These are phyloP conservation scores for Podaxis sp. DNA, from an alignment of 768 basidiomycete species.

Conservation along the genomic window DNA sequence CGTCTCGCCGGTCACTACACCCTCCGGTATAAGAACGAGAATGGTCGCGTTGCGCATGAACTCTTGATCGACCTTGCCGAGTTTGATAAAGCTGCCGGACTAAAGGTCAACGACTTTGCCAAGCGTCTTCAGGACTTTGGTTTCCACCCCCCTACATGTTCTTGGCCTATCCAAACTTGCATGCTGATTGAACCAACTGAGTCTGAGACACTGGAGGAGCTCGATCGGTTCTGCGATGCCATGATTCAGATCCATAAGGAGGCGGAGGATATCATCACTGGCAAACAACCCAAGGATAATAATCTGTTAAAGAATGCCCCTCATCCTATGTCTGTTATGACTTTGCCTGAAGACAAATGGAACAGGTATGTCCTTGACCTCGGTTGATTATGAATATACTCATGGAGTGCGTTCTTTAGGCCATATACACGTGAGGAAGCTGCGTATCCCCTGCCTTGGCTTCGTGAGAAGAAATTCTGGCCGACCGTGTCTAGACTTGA, in stretches of 20 bases:
- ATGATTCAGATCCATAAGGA: slow-evolving; percentile 97
- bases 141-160: slow-evolving; percentile 96
- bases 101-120: slow-evolving; percentile 95
- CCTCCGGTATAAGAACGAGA: slow-evolving; percentile 85
- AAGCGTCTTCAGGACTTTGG: slow-evolving; percentile 88
- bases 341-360: slow-evolving; percentile 80
- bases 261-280: slow-evolving; percentile 81
- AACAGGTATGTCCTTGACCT: slow-evolving; percentile 54
- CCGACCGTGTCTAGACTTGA: slow-evolving; percentile 90
- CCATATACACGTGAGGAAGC: slow-evolving; percentile 90
- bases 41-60: slow-evolving; percentile 94
- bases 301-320: slow-evolving; percentile 95
- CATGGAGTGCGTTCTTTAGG: slow-evolving; percentile 34
- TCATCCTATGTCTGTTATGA: slow-evolving; percentile 78
- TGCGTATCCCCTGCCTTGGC: slow-evolving; percentile 84
- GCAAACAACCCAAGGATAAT: slow-evolving; percentile 87
- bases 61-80: slow-evolving; percentile 93
- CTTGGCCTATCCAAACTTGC: slow-evolving; percentile 96
- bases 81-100: slow-evolving; percentile 85
- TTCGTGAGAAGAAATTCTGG: slow-evolving; percentile 95
- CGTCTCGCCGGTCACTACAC: slow-evolving; percentile 83
- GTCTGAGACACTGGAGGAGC: slow-evolving; percentile 90
- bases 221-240: slow-evolving; percentile 97
- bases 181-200: slow-evolving; percentile 99
- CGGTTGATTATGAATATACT: neutral